Evolutionary conservation across 2,329 filamentous ascomycete species (phyloP).

Genomic region (Ceratocystis colombiana): DNA sequence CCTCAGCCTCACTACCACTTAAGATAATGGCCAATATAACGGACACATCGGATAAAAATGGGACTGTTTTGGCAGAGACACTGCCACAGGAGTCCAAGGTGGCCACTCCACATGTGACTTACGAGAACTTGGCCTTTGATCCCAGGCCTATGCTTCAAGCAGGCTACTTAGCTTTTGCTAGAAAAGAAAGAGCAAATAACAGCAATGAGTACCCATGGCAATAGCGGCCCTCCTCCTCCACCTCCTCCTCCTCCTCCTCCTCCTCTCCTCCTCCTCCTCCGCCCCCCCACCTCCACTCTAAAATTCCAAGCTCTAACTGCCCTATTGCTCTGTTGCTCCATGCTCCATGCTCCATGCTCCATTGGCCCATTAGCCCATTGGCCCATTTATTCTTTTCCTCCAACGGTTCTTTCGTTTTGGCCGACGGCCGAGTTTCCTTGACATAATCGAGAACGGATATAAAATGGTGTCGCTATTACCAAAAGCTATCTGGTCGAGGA

Average conservation of each 20-base stretch:
- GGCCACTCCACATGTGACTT: conserved; percentile 30
- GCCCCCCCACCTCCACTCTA: background rate
- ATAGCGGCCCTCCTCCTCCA: too few species aligned
- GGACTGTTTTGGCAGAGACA: conserved; percentile 28
- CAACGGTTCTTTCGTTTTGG: background rate
- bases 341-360: too few species aligned
- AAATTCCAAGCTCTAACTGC: too few species aligned
- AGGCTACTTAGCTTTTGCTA: conserved; percentile 33
- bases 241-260: background rate
- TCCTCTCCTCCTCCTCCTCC: too few species aligned
- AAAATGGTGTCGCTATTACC: background rate
- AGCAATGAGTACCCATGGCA: too few species aligned
- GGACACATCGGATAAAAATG: conserved; percentile 27
- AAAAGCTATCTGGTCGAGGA: background rate
- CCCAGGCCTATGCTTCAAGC: conserved; percentile 33
- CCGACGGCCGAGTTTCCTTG: background rate
- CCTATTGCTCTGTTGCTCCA: too few species aligned
- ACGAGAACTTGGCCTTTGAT: conserved; percentile 38
- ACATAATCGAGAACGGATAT: background rate
- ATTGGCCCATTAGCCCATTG: too few species aligned
- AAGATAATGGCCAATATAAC: conserved; percentile 13
- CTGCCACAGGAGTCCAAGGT: conserved; percentile 25
- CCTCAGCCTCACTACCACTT: conserved; percentile 5
- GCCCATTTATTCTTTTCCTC: background rate
- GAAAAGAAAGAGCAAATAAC: background rate